Evolutionary conservation across 306 rosid genomes (phyloP).

Genomic region (Medicago lupulina): DNA sequence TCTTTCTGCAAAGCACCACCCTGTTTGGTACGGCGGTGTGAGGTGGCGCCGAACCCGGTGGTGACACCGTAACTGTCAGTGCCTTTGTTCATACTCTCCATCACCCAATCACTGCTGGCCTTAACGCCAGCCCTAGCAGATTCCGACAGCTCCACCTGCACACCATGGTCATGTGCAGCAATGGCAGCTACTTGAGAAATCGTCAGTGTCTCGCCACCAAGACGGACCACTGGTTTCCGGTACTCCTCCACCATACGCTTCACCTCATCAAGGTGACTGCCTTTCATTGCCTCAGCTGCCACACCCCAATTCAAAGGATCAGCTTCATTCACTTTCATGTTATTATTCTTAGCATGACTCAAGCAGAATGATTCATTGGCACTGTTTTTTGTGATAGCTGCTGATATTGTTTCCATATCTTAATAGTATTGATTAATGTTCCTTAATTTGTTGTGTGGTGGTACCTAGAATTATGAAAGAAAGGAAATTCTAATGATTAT

Average conservation of each 20-base stretch:
- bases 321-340: neutral
- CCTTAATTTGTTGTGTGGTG: neutral
- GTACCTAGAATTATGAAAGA: neutral
- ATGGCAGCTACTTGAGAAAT: slow-evolving; percentile 89
- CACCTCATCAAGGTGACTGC: slow-evolving; percentile 85
- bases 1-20: slow-evolving; percentile 89
- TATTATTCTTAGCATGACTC: neutral
- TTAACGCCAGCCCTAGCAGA: slow-evolving; percentile 71
- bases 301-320: slow-evolving; percentile 79
- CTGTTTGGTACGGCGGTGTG: slow-evolving; percentile 81
- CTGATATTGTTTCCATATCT: slow-evolving; percentile 46
- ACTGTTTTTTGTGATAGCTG: slow-evolving; percentile 39
- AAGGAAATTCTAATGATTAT: slow-evolving; percentile 6
- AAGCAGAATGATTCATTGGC: slow-evolving; percentile 54
- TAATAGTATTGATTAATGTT: neutral
- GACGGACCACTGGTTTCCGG: slow-evolving; percentile 60
- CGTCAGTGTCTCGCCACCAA: slow-evolving; percentile 74
- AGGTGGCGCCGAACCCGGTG: slow-evolving; percentile 91
- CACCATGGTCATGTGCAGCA: slow-evolving; percentile 46
- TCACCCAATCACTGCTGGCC: slow-evolving; percentile 95
- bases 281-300: slow-evolving; percentile 70
- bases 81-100: slow-evolving; percentile 76
- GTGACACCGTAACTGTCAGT: slow-evolving; percentile 90
- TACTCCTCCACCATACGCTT: slow-evolving; percentile 88
- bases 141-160: slow-evolving; percentile 74